Evolutionary conservation across 495 filamentous ascomycete species (phyloP).

Genomic region (Hypoxylon trugodes): DNA sequence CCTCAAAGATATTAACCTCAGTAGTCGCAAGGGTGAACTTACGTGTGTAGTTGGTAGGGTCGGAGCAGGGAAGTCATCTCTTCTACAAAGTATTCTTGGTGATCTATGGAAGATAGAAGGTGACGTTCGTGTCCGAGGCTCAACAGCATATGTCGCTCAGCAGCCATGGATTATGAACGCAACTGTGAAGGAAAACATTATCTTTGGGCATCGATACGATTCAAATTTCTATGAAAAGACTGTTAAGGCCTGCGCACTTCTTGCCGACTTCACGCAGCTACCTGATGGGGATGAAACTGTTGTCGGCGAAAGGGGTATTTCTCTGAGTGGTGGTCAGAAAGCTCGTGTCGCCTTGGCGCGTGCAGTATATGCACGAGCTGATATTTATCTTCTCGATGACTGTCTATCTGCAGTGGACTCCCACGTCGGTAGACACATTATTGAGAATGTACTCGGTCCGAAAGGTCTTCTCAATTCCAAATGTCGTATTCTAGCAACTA

Average conservation of each 20-base stretch:
- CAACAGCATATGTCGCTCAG: slow-evolving; percentile 90
- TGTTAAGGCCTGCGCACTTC: slow-evolving; percentile 89
- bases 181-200: slow-evolving; percentile 93
- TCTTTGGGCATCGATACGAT: slow-evolving; percentile 96
- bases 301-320: slow-evolving; percentile 97
- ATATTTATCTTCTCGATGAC: slow-evolving; percentile 95
- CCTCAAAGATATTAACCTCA: slow-evolving; percentile 78
- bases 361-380: slow-evolving; percentile 96
- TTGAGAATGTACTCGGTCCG: slow-evolving; percentile 88
- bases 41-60: slow-evolving; percentile 95
- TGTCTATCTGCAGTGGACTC: slow-evolving; percentile 96
- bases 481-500: slow-evolving; percentile 93
- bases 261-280: slow-evolving; percentile 89
- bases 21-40: slow-evolving; percentile 88
- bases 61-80: slow-evolving; percentile 91
- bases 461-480: slow-evolving; percentile 85
- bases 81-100: slow-evolving; percentile 86
- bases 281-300: slow-evolving; percentile 97
- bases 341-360: slow-evolving; percentile 93
- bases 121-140: slow-evolving; percentile 81
- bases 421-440: slow-evolving; percentile 94
- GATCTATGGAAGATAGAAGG: slow-evolving; percentile 91
- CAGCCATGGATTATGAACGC: slow-evolving; percentile 98
- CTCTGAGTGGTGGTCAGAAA: slow-evolving; percentile 95
- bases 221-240: slow-evolving; percentile 94